phyloP scores from a whole-genome alignment of 768 basidiomycete species.

The Zangia roseola region DNA sequence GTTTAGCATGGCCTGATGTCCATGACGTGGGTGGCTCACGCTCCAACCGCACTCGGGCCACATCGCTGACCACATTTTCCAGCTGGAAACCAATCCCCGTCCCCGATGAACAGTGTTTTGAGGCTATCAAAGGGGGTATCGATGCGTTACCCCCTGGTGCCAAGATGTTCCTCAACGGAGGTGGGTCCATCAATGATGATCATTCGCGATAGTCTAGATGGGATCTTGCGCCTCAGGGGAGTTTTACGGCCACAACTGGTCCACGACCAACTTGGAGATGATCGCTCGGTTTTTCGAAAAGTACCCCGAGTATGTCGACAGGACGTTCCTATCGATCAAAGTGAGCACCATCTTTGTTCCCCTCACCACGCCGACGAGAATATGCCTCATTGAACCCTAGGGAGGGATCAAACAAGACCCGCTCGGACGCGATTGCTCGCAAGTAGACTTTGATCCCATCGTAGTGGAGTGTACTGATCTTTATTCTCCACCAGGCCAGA shows the following conservation, averaged over 20 bases:
- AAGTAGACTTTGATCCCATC: conserved; percentile 2
- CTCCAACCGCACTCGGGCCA: background rate
- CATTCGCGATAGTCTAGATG: background rate
- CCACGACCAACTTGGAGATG: conserved; percentile 48
- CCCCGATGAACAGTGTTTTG: conserved; percentile 60
- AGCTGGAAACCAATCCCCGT: conserved; percentile 45
- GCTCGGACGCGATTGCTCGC: conserved; percentile 27
- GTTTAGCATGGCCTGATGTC: conserved; percentile 51
- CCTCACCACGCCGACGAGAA: background rate
- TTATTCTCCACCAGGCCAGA: conserved; percentile 19
- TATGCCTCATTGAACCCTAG: background rate
- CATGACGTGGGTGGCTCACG: conserved; percentile 43
- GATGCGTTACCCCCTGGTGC: conserved; percentile 40
- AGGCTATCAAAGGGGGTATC: conserved; percentile 53
- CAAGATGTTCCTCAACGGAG: conserved; percentile 53
- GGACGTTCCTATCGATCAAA: conserved; percentile 37
- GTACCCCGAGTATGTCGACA: conserved; percentile 36
- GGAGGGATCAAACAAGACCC: conserved; percentile 5
- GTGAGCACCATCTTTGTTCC: conserved; percentile 4
- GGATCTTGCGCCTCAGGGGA: conserved; percentile 35
- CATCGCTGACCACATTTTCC: background rate
- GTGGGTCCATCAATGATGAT: conserved; percentile 21
- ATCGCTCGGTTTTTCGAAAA: conserved; percentile 49
- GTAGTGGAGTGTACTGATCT: no score
- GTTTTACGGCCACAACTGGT: conserved; percentile 51